phyloP scores from a whole-genome alignment of 2,329 filamentous ascomycete genomes.

The Venturia nashicola region DNA sequence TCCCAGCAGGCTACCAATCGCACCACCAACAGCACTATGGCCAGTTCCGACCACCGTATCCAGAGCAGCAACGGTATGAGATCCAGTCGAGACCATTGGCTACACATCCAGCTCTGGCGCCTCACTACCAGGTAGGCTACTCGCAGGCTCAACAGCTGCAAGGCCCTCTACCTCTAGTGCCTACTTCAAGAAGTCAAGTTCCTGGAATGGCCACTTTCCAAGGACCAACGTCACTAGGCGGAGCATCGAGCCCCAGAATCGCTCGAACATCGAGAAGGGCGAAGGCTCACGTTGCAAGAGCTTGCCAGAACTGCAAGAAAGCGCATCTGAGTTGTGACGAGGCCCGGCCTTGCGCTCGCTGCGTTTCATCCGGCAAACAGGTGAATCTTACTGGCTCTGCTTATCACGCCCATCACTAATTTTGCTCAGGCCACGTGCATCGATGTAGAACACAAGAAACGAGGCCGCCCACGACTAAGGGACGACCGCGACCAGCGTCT shows the following conservation, averaged over 20 bases:
- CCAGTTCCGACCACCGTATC: background rate
- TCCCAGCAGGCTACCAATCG: conserved; percentile 1
- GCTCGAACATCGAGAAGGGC: conserved; percentile 28
- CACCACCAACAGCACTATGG: conserved; percentile 5
- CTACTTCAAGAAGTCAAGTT: background rate
- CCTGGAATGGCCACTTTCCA: conserved; percentile 1
- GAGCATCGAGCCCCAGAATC: background rate
- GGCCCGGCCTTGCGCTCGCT: conserved; percentile 67
- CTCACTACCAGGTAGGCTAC: background rate
- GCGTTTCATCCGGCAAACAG: conserved; percentile 62
- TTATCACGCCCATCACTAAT: background rate
- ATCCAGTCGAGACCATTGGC: conserved; percentile 3
- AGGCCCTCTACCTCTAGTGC: background rate
- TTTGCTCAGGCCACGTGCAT: conserved; percentile 57
- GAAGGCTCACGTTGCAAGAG: conserved; percentile 73
- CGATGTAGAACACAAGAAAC: conserved; percentile 78
- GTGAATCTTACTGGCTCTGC: conserved; percentile 21
- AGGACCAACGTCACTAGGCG: conserved; percentile 8
- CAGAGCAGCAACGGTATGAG: conserved; percentile 3
- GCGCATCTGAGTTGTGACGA: conserved; percentile 60
- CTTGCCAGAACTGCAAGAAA: conserved; percentile 75
- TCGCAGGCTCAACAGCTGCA: background rate
- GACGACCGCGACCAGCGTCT: conserved; percentile 36
- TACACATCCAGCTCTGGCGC: background rate
- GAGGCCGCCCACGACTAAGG: conserved; percentile 63